Conservation (phyloP, 2,329 filamentous ascomycete species). For the Alternaria atra region DNA sequence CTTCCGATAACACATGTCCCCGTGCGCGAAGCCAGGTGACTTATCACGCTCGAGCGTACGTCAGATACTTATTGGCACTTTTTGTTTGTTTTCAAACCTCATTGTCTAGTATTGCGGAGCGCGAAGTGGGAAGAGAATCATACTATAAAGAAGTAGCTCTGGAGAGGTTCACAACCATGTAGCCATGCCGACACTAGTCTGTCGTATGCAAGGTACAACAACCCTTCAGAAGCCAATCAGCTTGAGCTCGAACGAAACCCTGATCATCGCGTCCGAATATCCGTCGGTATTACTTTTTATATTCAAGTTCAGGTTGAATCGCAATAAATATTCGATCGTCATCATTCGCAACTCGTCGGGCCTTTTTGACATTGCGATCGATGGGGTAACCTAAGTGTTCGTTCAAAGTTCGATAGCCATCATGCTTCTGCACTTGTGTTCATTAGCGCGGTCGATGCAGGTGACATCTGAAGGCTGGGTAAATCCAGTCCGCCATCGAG, state of each 20-base stretch:
- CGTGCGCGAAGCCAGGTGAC: slow-evolving; percentile 22
- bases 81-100: neutral
- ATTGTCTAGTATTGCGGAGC: neutral
- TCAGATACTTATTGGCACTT: neutral
- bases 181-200: neutral
- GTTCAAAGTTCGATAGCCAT: neutral
- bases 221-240: neutral
- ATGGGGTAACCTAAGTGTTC: neutral
- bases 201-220: neutral
- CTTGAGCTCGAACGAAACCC: neutral
- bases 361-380: slow-evolving; percentile 2
- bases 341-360: neutral
- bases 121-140: neutral
- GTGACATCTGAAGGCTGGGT: neutral
- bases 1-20: slow-evolving; percentile 36
- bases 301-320: neutral
- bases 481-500: neutral
- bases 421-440: neutral
- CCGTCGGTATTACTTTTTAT: neutral
- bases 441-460: neutral
- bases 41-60: neutral
- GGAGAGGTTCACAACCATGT: neutral
- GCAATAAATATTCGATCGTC: neutral
- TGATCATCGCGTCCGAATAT: neutral
- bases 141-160: neutral